Evolutionary conservation across 176 grass and related monocot species (phyloP), one percentile per base, ranked within the genome.

Genomic region (Saccharum spontaneum): DNA sequence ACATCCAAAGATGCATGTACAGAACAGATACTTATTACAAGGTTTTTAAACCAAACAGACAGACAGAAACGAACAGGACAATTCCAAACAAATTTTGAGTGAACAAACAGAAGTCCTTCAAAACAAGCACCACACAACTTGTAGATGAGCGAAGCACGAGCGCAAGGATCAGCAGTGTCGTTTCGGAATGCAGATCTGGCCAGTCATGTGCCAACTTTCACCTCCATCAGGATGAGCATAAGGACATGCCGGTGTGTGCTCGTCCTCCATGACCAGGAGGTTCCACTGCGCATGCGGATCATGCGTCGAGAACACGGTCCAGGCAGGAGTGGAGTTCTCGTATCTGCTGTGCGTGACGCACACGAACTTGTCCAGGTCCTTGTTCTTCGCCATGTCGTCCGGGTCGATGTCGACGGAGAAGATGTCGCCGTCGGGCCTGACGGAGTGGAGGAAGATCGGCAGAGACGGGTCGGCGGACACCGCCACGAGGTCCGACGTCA

Each of bases 221-320:
- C 20, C 38, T 23, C 68, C 68, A 13, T 41, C 37, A 41, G 37
- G 68, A 22, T 71, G 68, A 41, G 38, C 38, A 71, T 71, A 71
- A 14, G 69, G 69, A 22, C 69, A 71, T 23, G 69, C 38, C 8
- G 69, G 38, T 4, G 69, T 71, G 37, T 71, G 44, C 38, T 71
- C 22, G 38, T 43, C 38, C 68, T 71, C 68, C 68, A 71, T 71
- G 9, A 71, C 68, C 38, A 23, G 37, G 38, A 71, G 68, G 68
- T 71, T 71, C 68, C 68, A 43, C 68, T 71, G 68, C 22, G 68
- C 68, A 23, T 71, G 68, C 10, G 68, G 68, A 38, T 71, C 68
- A 22, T 39, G 67, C 20, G 67, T 39, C 17, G 67, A 69, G 67
- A 69, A 69, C 8, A 69, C 34, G 17, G 67, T 70, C 67, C 67